Base-by-base conservation (phyloP, 139 green algal species). In the Axilococcus clingmanii region DNA sequence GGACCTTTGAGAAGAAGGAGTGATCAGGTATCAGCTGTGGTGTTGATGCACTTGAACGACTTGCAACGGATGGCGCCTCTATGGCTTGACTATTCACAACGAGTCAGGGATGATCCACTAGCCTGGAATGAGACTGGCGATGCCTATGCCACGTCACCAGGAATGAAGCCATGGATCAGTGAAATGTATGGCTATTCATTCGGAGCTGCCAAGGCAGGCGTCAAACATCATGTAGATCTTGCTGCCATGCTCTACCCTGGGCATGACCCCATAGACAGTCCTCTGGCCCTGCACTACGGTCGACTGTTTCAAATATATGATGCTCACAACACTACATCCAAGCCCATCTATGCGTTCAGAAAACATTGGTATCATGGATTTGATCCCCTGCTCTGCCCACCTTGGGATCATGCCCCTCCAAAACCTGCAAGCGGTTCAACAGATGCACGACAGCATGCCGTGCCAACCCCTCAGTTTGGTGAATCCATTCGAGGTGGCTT, bases 241-340 rank as follows among this genome's bases (percentile, higher is more conserved):
- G 61, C 52, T 16, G 69, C 69, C 5, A 91, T 92, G 83, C 68
- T 91, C n/a, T 95, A 95, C 56, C 86, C 86, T 0, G 68, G 65
- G 4, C 91, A 94, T 48, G 54, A 48, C 3, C 14, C 28, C 5
- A 11, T 8, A 63, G 68, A 52, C 14, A 32, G 42, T 8, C 83
- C 83, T 11, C 80, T 79, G 38, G 66, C 94, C 34, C 73, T 94
- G 55, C 86, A 95, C 70, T 95, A 95, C 46, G 86, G 85, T 14
- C 65, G 95, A 50, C 43, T 61, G n/a, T 79, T 34, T 25, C 36
- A 52, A 16, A 30, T 80, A 3, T 22, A n/a, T n/a, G n/a, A n/a
- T n/a, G n/a, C n/a, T n/a, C n/a, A n/a, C n/a, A n/a, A n/a, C n/a
- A n/a, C n/a, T n/a, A n/a, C n/a, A 17, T 24, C 34, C 4, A 49